Base-by-base conservation (phyloP, 495 filamentous ascomycete species). In the Lepidopterella palustris region DNA sequence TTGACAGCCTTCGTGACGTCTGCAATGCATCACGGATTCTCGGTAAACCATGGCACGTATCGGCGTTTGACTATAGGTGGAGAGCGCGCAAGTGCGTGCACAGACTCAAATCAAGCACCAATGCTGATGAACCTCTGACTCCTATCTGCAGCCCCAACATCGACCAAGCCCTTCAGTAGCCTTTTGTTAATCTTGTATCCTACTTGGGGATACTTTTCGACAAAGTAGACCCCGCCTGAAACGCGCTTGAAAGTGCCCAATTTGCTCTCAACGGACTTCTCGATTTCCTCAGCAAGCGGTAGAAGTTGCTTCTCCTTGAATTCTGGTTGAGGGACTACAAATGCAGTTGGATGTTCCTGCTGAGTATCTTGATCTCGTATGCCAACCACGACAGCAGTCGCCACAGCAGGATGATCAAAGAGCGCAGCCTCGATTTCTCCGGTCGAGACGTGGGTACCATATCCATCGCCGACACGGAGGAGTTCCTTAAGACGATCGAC, bases 401-500 rank as follows among this genome's bases (percentile, higher is more conserved):
- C 48, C 8, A 75, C 69, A 0, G 62, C 58, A 0, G 61, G 59
- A 56, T 73, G 69, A 4, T 63, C 61, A 11, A 68, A 57, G 0
- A 68, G 50, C 4, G 71, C 63, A 15, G 59, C 66, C 50, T 73
- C 73, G 5, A 75, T 60, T 58, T 75, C 71, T 0, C 65, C 59
- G 2, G 71, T 68, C 0, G 67, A 66, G 5, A 75, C 65, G 52
- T 72, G 71, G 25, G 69, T 71, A 27, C 72, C 72, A 54, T 72
- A 75, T 20, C 61, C 61, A 4, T 55, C 61, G 11, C 61, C 61
- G 45, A 63, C 61, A 52, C 72, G 73, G 57, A 75, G 70, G 35
- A 74, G 53, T 27, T 75, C 72, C 55, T 75, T 75, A 13, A 73
- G 63, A 21, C 72, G 72, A 55, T 73, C 73, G 15, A 67, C 67